A percentile compares a stretch with the other conserved stretches of the same genome.
Conservation (phyloP, 2,329 filamentous ascomycete genomes). For the Emmonsia crescens region DNA sequence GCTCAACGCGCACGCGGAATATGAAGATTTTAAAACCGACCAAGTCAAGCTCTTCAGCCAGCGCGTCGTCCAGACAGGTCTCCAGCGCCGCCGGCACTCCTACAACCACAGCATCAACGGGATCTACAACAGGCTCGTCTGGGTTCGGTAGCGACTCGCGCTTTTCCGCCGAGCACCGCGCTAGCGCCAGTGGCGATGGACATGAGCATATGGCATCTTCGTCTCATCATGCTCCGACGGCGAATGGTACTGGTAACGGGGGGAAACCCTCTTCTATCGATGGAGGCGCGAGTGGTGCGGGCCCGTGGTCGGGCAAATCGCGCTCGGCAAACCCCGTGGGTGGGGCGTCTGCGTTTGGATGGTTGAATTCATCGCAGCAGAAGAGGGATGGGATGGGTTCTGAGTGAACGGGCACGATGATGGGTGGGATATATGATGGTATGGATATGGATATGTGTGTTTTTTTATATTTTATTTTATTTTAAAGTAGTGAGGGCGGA, state of each 20-base stretch:
- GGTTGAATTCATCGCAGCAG: constrained; percentile 1
- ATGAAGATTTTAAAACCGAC: constrained; percentile 87
- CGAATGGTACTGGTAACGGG: not conserved
- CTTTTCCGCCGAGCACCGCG: not conserved
- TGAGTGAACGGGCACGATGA: not conserved
- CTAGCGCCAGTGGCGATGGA: not conserved
- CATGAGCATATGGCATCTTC: not conserved
- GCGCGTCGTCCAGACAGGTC: constrained; percentile 15
- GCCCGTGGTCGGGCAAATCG: constrained; percentile 32
- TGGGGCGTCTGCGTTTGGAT: constrained; percentile 11
- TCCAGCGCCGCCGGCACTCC: constrained; percentile 8
- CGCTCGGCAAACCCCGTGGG: constrained; percentile 57
- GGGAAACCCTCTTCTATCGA: constrained; percentile 10
- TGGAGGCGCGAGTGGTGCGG: constrained; percentile 11
- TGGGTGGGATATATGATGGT: not conserved
- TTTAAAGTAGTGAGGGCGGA: not conserved
- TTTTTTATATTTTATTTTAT: not conserved
- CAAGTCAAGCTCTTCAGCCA: constrained; percentile 44
- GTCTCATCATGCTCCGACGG: not conserved
- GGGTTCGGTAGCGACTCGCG: not conserved
- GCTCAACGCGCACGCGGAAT: constrained; percentile 49
- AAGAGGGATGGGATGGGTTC: not conserved
- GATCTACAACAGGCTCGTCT: constrained; percentile 11
- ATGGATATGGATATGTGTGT: not conserved
- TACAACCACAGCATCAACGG: constrained; percentile 11